phyloP scores from a whole-genome alignment of 163 green algal genomes.

The Volvox carteri region DNA sequence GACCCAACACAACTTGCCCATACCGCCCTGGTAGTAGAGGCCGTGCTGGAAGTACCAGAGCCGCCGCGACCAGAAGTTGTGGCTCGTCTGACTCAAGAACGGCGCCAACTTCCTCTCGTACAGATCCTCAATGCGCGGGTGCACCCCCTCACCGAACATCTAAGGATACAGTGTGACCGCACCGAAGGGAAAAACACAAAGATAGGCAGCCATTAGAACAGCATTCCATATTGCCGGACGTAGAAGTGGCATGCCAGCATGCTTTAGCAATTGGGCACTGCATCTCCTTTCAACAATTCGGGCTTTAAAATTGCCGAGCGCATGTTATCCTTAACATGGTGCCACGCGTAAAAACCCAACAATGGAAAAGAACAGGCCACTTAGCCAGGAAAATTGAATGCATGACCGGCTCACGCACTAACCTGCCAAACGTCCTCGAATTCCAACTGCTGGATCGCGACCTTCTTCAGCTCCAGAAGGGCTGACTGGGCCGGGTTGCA shows the following conservation, averaged over 20 bases:
- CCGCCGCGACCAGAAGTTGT: slow-evolving; percentile 91
- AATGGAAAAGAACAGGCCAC: too few species aligned
- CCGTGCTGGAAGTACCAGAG: slow-evolving; percentile 95
- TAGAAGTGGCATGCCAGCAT: too few species aligned
- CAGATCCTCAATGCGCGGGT: slow-evolving; percentile 85
- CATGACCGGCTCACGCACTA: background rate
- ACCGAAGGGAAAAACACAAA: too few species aligned
- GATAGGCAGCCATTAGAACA: too few species aligned
- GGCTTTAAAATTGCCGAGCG: too few species aligned
- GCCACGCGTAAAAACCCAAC: too few species aligned
- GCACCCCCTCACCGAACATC: slow-evolving; percentile 95
- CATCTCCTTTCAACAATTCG: too few species aligned
- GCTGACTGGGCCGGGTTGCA: slow-evolving; percentile 94
- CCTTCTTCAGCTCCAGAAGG: slow-evolving; percentile 96
- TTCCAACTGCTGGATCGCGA: slow-evolving; percentile 87
- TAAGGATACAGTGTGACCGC: too few species aligned
- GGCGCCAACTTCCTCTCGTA: slow-evolving; percentile 92
- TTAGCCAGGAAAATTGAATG: too few species aligned
- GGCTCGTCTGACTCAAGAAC: slow-evolving; percentile 91
- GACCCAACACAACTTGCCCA: slow-evolving; percentile 87
- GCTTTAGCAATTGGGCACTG: too few species aligned
- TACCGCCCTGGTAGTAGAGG: slow-evolving; percentile 98
- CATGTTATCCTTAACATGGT: too few species aligned
- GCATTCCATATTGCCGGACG: too few species aligned
- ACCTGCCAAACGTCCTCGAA: slow-evolving; percentile 91